Conservation (phyloP, 148 eudicot genomes). For the Fagopyrum tataricum region DNA sequence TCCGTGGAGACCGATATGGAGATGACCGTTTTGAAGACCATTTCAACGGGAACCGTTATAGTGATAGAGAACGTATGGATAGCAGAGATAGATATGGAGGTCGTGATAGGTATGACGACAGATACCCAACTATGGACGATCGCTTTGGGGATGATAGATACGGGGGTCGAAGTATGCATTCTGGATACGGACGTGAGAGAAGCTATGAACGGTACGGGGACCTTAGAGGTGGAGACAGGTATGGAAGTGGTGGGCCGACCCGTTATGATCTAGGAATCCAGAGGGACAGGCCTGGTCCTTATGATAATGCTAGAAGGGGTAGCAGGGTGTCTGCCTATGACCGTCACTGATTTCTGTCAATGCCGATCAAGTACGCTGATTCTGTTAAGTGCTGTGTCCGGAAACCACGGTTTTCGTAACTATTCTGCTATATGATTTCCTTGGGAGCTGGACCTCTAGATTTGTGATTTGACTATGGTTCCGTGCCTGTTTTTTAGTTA, state of each 20-base stretch:
- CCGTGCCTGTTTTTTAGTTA: neutral
- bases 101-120: constrained; percentile 35
- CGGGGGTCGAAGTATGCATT: constrained; percentile 22
- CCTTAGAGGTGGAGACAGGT: constrained; percentile 30
- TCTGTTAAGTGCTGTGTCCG: constrained; percentile 8
- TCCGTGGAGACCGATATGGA: constrained; percentile 23
- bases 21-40: constrained; percentile 35
- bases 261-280: constrained; percentile 32
- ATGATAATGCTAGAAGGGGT: constrained; percentile 29
- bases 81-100: constrained; percentile 29
- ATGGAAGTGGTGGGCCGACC: constrained; percentile 31
- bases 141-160: constrained; percentile 31
- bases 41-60: constrained; percentile 28
- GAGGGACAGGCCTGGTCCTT: constrained; percentile 32
- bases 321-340: constrained; percentile 15
- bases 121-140: constrained; percentile 31
- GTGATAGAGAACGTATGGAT: constrained; percentile 32
- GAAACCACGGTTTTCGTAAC: neutral
- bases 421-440: neutral
- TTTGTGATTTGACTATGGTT: neutral
- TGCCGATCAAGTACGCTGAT: neutral
- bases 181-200: constrained; percentile 34
- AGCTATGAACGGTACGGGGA: constrained; percentile 32
- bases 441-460: constrained; percentile 3
- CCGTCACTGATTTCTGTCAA: constrained; percentile 21